Percentiles rank a stretch among this genome's conserved stretches.
phyloP scores from a whole-genome alignment of 768 basidiomycete genomes.

The Aureoboletus auriporus region DNA sequence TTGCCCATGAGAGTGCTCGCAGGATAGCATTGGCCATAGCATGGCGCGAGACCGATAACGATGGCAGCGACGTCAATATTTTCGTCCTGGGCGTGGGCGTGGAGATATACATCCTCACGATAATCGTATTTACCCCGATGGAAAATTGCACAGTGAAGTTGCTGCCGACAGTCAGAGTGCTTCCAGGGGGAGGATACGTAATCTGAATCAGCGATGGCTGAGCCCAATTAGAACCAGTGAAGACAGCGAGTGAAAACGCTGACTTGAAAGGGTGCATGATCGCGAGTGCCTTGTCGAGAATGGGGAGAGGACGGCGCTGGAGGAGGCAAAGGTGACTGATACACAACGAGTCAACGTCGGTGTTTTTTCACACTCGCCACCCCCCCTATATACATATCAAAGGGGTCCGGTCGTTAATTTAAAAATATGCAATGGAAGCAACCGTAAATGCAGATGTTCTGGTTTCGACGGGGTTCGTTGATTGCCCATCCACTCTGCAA shows the following conservation, averaged over 20 bases:
- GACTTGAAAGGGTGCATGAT: conserved; percentile 17
- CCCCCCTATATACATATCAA: too few relatives aligned
- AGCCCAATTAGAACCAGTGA: conserved; percentile 8
- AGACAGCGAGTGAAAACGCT: conserved; percentile 9
- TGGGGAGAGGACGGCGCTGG: too few relatives aligned
- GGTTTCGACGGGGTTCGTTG: too few relatives aligned
- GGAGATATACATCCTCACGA: neutral
- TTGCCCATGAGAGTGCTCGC: conserved; percentile 23
- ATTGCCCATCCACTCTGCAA: too few relatives aligned
- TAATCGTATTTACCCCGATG: conserved; percentile 4
- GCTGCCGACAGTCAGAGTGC: conserved; percentile 1
- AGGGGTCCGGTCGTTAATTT: too few relatives aligned
- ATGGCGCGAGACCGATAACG: conserved; percentile 29
- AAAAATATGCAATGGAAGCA: too few relatives aligned
- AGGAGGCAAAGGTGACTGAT: neutral
- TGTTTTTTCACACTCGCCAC: too few relatives aligned
- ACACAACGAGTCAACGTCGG: too few relatives aligned
- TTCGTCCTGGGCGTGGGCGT: conserved; percentile 7
- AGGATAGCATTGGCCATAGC: conserved; percentile 20
- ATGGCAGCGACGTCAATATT: conserved; percentile 28
- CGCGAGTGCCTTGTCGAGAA: neutral
- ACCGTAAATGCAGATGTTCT: too few relatives aligned
- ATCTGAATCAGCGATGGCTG: conserved; percentile 1
- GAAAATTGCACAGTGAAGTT: conserved; percentile 7
- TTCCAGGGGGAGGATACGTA: conserved; percentile 1